These are phyloP conservation scores for Neurospora tetrasperma DNA, from an alignment of 495 filamentous ascomycete genomes.

Conservation along the genomic window DNA sequence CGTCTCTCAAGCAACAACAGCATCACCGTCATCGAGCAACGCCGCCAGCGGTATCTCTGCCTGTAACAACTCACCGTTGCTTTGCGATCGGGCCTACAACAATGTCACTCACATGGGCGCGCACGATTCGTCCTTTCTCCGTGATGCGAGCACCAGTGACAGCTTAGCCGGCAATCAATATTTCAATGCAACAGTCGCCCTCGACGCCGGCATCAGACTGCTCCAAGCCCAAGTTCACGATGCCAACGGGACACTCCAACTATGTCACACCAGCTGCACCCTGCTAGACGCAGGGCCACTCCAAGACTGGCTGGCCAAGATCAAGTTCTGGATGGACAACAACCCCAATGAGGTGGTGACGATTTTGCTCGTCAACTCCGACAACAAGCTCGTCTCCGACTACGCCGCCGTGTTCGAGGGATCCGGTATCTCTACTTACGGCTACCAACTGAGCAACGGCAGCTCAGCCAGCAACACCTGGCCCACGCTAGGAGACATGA, in stretches of 20 bases:
- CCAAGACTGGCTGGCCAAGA: conserved; percentile 41
- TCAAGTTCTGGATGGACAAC: conserved; percentile 55
- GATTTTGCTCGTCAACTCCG: conserved; percentile 58
- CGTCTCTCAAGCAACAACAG: conserved; percentile 1
- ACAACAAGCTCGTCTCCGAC: conserved; percentile 35
- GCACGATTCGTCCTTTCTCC: conserved; percentile 59
- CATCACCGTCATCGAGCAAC: conserved; percentile 8
- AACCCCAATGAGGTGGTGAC: conserved; percentile 62
- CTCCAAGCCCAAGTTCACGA: conserved; percentile 61
- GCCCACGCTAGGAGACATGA: conserved; percentile 56
- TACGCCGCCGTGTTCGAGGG: conserved; percentile 45
- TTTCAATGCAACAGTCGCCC: conserved; percentile 51
- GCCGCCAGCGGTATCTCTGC: conserved; percentile 18
- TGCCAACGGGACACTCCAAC: conserved; percentile 36
- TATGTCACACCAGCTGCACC: conserved; percentile 58
- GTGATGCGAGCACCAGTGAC: conserved; percentile 39
- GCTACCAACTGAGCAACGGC: conserved; percentile 39
- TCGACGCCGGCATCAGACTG: conserved; percentile 58
- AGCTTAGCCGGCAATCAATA: conserved; percentile 56
- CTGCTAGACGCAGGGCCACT: conserved; percentile 57
- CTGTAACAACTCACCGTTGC: conserved; percentile 58
- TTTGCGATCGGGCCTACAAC: conserved; percentile 52
- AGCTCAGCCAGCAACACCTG: conserved; percentile 40
- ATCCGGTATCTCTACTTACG: conserved; percentile 48
- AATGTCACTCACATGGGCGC: conserved; percentile 60